Percentiles rank a stretch among this genome's conserved stretches.
phyloP scores from a whole-genome alignment of 352 stramenopile species.

The Thalassiosira ordinaria region DNA sequence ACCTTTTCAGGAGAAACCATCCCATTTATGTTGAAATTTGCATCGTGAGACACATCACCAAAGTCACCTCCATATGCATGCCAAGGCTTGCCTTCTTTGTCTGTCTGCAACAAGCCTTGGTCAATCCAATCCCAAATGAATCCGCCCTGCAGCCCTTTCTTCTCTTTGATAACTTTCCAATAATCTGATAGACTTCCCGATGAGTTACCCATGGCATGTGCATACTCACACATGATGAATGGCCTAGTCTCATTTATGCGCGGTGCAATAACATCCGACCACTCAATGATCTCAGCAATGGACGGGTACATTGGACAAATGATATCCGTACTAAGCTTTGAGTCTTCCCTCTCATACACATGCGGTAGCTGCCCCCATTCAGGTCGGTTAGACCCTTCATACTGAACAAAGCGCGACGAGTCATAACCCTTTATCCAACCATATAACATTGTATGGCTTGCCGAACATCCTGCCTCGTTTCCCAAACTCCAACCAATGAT shows the following conservation, averaged over 20 bases:
- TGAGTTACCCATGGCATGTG: slow-evolving; percentile 90
- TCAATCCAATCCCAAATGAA: slow-evolving; percentile 92
- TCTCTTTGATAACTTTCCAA: slow-evolving; percentile 86
- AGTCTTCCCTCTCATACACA: slow-evolving; percentile 73
- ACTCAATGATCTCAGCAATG: slow-evolving; percentile 57
- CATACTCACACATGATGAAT: slow-evolving; percentile 89
- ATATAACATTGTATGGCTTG: slow-evolving; percentile 59
- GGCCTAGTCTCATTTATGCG: slow-evolving; percentile 75
- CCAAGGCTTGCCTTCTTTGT: slow-evolving; percentile 54
- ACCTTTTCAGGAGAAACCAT: slow-evolving; percentile 79
- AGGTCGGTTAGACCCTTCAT: slow-evolving; percentile 44
- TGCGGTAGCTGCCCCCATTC: slow-evolving; percentile 42
- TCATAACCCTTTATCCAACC: slow-evolving; percentile 52
- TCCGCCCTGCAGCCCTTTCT: slow-evolving; percentile 85
- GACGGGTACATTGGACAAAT: slow-evolving; percentile 87
- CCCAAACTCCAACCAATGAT: slow-evolving; percentile 85
- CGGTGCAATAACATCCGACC: slow-evolving; percentile 50
- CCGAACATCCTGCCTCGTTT: slow-evolving; percentile 81
- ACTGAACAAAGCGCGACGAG: slow-evolving; percentile 40
- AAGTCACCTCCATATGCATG: slow-evolving; percentile 84
- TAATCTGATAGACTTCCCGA: slow-evolving; percentile 88
- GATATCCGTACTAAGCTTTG: slow-evolving; percentile 70
- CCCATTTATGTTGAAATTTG: slow-evolving; percentile 85
- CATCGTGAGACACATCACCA: slow-evolving; percentile 74
- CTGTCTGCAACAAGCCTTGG: slow-evolving; percentile 82